Base-by-base conservation (phyloP, 768 basidiomycete species). In the Phylloporus rhodoxanthus region DNA sequence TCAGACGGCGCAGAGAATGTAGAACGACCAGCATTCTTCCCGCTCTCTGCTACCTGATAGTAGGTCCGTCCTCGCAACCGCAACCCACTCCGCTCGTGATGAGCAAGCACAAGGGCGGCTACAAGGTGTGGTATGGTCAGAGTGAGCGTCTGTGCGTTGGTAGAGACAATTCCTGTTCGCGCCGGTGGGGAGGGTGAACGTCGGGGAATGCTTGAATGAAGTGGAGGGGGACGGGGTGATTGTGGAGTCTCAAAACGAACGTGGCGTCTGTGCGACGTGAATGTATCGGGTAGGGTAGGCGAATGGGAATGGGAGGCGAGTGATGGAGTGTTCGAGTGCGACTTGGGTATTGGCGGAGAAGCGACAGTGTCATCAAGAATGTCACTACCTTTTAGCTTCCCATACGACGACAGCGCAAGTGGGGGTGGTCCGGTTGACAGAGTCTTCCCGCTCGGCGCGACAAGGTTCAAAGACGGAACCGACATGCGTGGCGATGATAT, bases 41-140 rank as follows among this genome's bases (percentile, higher is more conserved):
- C 52, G 10, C 34, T 37, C 4, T 50, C 53, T 8, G 33, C 9
- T 5, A 40, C 21, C 19, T 43, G 56, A 8, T 15, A 34, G 21
- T 15, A 34, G 21, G 45, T 17, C 21, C 61, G 61, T 17, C 56
- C 57, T 3, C 67, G 67, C 15, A 40, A 8, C 13, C 57, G 56
- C 34, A 43, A n/a, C 41, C 55, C 52, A 20, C 52, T 43, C 41
- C 54, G 55, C 17, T 69, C 66, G 37, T 38, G 62, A 44, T 62
- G 36, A 20, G 61, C 59, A 39, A 67, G 60, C 1, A 53, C 63
- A 15, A 67, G 58, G 8, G 61, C 56, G 19, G 66, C 66, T 15
- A 67, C 66, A 13, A 67, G 66, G 43, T 67, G 66, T 1, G 67
- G 58, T 46, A 68, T 64, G 2, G 67, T 56, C 57, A 67, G 55